A percentile compares a stretch with the other conserved stretches of the same genome.
Evolutionary conservation across 2,329 filamentous ascomycete species (phyloP).

Genomic region (Neopestalotiopsis clavispora): DNA sequence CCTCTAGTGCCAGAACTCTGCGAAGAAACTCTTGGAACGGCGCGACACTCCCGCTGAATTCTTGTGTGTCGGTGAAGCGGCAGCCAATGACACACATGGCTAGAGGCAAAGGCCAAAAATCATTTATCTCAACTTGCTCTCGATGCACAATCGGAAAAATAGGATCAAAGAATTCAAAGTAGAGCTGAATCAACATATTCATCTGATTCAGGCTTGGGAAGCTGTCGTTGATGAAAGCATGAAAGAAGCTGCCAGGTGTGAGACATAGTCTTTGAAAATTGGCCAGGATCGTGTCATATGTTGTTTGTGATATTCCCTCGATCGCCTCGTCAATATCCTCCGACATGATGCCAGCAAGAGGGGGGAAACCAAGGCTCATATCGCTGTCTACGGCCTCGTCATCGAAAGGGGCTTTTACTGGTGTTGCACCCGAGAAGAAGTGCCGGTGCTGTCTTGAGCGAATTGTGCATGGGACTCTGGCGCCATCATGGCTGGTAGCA

Average conservation of each 20-base stretch:
- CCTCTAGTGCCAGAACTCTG: neutral
- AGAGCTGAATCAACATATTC: neutral
- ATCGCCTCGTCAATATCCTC: neutral
- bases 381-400: no score
- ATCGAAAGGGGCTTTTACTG: neutral
- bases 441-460: constrained; percentile 3
- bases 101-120: constrained; percentile 5
- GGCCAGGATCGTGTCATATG: neutral
- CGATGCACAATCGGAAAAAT: neutral
- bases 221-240: neutral
- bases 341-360: neutral
- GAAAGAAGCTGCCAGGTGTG: neutral
- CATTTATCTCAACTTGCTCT: neutral
- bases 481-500: constrained; percentile 6
- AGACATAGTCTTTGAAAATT: neutral
- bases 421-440: neutral
- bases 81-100: constrained; percentile 5
- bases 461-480: constrained; percentile 8
- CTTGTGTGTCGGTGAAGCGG: constrained; percentile 2
- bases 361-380: neutral
- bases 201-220: neutral
- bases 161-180: constrained; percentile 11
- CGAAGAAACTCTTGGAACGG: constrained; percentile 11
- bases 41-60: neutral
- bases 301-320: neutral